Conservation (phyloP, 2,329 filamentous ascomycete species). For the Saccharata proteae region DNA sequence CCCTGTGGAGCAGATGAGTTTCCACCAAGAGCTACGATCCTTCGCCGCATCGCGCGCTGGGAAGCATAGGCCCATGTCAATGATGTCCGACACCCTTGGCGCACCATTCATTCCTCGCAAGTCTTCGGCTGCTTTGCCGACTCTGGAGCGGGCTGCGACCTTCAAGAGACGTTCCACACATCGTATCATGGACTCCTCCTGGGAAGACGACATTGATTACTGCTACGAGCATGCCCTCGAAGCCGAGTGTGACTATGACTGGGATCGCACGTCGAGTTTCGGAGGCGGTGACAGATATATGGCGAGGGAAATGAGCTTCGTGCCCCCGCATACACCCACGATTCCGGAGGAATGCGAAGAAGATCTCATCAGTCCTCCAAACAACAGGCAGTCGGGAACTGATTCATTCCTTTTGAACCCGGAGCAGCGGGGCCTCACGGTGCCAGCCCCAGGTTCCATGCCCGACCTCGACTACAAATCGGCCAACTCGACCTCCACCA, state of each 20-base stretch:
- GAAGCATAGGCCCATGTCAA: constrained; percentile 17
- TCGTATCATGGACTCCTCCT: constrained; percentile 23
- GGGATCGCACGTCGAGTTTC: constrained; percentile 30
- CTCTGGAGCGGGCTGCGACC: constrained; percentile 3
- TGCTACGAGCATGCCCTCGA: constrained; percentile 50
- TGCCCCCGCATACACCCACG: constrained; percentile 1
- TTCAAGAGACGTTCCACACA: constrained; percentile 7
- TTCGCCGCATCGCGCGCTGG: neutral
- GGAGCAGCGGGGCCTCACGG: constrained; percentile 18
- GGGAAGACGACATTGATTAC: constrained; percentile 52
- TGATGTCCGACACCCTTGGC: constrained; percentile 34
- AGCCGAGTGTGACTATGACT: constrained; percentile 49
- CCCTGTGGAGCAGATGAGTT: neutral
- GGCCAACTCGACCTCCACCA: constrained; percentile 22
- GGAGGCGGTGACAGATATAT: constrained; percentile 19
- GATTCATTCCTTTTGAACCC: constrained; percentile 12
- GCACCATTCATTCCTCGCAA: constrained; percentile 25
- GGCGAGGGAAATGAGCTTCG: constrained; percentile 4
- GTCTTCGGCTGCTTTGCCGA: neutral
- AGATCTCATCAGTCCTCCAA: constrained; percentile 7
- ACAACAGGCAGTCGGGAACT: neutral
- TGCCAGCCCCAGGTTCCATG: constrained; percentile 17
- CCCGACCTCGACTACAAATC: constrained; percentile 23
- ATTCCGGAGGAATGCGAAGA: constrained; percentile 4
- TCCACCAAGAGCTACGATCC: neutral